Conservation (phyloP, 306 rosid species). For the Clitoria ternatea region DNA sequence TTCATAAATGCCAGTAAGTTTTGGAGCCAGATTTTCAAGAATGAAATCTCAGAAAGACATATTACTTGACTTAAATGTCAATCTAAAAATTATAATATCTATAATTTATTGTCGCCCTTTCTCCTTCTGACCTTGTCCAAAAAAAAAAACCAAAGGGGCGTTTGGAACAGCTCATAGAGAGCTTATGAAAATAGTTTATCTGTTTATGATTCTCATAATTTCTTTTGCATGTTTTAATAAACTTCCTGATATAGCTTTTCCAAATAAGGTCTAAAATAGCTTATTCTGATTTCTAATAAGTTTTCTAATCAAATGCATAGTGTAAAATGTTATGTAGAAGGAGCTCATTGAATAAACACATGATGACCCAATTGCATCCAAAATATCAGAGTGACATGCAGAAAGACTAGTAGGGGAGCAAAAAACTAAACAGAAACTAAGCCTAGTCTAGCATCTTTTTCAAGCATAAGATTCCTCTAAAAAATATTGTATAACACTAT, state of each 20-base stretch:
- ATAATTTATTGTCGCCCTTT: neutral
- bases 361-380: too few relatives aligned
- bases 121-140: neutral
- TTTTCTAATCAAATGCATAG: too few relatives aligned
- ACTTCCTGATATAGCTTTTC: too few relatives aligned
- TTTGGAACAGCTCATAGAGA: too few relatives aligned
- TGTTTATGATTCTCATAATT: too few relatives aligned
- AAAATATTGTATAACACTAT: neutral
- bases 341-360: too few relatives aligned
- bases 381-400: neutral
- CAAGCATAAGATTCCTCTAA: neutral
- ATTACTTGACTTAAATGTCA: conserved; percentile 9
- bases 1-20: neutral
- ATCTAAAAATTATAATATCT: neutral
- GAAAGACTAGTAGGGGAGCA: neutral
- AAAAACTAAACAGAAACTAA: neutral
- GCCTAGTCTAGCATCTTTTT: neutral
- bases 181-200: too few relatives aligned
- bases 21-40: conserved; percentile 4
- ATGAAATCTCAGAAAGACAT: neutral
- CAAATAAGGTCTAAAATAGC: too few relatives aligned
- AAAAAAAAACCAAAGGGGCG: too few relatives aligned
- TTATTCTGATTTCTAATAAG: too few relatives aligned
- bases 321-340: too few relatives aligned
- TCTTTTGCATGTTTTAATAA: too few relatives aligned